These are phyloP conservation scores for Microdochium bolleyi DNA, from an alignment of 2,329 filamentous ascomycete genomes.

Conservation along the genomic window DNA sequence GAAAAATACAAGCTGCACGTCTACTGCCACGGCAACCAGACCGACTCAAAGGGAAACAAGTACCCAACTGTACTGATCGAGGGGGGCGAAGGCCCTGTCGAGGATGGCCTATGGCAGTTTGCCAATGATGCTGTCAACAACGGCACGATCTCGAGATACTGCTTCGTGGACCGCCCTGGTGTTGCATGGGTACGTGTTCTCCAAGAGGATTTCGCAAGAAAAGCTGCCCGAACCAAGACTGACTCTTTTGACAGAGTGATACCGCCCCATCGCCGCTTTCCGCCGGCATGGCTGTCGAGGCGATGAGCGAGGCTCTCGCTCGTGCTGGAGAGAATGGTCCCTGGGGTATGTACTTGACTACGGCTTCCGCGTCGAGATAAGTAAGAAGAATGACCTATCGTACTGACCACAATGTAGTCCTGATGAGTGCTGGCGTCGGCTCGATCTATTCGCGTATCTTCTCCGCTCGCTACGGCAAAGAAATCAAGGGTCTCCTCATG, in stretches of 20 bases:
- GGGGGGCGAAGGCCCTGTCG: conserved; percentile 71
- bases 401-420: conserved; percentile 31
- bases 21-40: conserved; percentile 71
- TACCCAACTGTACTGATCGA: conserved; percentile 81
- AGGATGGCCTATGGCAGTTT: conserved; percentile 72
- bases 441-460: conserved; percentile 89
- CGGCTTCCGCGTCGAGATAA: no score
- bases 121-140: conserved; percentile 69
- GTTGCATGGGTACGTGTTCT: conserved; percentile 57
- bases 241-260: conserved; percentile 49
- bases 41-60: conserved; percentile 42
- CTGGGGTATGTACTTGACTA: conserved; percentile 46
- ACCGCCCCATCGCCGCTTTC: conserved; percentile 90
- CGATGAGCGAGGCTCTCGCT: conserved; percentile 77
- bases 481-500: conserved; percentile 72
- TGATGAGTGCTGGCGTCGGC: conserved; percentile 80
- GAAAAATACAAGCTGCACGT: conserved; percentile 83
- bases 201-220: not conserved
- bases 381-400: no score
- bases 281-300: conserved; percentile 86
- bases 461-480: conserved; percentile 68
- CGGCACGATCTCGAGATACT: conserved; percentile 80
- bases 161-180: conserved; percentile 91
- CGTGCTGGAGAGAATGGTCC: conserved; percentile 76
- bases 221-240: conserved; percentile 14